Percentiles rank a stretch among this genome's conserved stretches.
phyloP scores from a whole-genome alignment of 2,329 filamentous ascomycete species.

The Fusarium torulosum region DNA sequence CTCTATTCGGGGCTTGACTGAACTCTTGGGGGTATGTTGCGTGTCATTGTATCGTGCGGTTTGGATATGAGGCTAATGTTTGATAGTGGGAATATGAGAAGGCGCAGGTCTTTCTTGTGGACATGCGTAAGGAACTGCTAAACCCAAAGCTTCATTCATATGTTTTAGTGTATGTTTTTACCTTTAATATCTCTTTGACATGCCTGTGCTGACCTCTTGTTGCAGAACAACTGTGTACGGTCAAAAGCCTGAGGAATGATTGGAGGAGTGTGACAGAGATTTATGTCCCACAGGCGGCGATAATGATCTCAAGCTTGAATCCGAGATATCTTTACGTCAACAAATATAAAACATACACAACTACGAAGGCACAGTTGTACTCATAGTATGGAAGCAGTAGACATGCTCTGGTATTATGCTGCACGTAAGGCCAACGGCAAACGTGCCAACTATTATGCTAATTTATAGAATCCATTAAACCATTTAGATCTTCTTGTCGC shows the following conservation, averaged over 20 bases:
- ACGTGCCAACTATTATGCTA: neutral
- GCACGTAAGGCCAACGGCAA: neutral
- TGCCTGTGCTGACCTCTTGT: neutral
- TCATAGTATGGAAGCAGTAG: neutral
- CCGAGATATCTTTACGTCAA: neutral
- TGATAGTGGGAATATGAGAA: constrained; percentile 27
- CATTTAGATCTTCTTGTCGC: constrained; percentile 10
- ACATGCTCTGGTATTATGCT: neutral
- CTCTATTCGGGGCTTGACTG: constrained; percentile 28
- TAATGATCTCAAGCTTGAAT: neutral
- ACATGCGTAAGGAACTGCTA: constrained; percentile 23
- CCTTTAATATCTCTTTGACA: neutral
- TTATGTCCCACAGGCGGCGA: neutral
- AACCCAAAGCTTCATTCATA: constrained; percentile 6
- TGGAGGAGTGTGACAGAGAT: too few species aligned
- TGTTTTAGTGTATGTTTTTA: neutral
- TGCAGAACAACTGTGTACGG: neutral
- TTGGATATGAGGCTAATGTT: neutral
- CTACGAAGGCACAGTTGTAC: neutral
- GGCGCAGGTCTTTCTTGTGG: constrained; percentile 12
- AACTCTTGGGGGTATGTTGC: constrained; percentile 10
- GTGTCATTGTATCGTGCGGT: neutral
- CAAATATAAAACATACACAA: neutral
- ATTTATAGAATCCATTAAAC: neutral
- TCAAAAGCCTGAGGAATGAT: neutral